phyloP scores from a whole-genome alignment of 352 stramenopile genomes.

The Globisporangium nunn region DNA sequence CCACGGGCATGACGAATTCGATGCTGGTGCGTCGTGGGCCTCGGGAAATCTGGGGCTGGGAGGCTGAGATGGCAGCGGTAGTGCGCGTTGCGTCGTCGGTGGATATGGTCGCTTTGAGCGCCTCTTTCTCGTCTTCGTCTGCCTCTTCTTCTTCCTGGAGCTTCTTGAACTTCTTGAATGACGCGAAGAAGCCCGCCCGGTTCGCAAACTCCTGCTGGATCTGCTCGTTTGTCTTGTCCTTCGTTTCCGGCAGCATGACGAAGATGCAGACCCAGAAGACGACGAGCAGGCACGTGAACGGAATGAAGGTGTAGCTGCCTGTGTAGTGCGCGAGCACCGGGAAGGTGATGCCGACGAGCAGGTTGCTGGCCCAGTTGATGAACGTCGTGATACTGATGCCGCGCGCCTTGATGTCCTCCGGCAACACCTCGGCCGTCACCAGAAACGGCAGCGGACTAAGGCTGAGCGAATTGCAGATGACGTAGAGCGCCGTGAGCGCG shows the following conservation, averaged over 20 bases:
- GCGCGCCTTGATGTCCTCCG: constrained; percentile 18
- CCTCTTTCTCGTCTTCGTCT: not conserved
- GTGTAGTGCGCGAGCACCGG: constrained; percentile 28
- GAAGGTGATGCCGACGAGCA: constrained; percentile 35
- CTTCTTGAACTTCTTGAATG: constrained; percentile 26
- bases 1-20: constrained; percentile 5
- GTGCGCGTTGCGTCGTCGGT: too few species aligned
- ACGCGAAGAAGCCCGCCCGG: constrained; percentile 12
- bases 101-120: too few species aligned
- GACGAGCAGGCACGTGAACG: constrained; percentile 27
- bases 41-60: not conserved
- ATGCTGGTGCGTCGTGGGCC: constrained; percentile 4
- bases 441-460: constrained; percentile 41
- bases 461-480: constrained; percentile 33
- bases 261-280: constrained; percentile 22
- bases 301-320: constrained; percentile 28
- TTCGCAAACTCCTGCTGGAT: constrained; percentile 33
- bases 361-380: constrained; percentile 36
- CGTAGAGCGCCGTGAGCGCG: constrained; percentile 40
- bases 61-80: too few species aligned
- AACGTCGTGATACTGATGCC: constrained; percentile 32
- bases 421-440: constrained; percentile 26
- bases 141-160: constrained; percentile 12
- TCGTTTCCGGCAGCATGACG: constrained; percentile 40
- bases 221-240: constrained; percentile 45